Conservation (phyloP, 78 protist species). For the Dictyostelium capitatum region DNA sequence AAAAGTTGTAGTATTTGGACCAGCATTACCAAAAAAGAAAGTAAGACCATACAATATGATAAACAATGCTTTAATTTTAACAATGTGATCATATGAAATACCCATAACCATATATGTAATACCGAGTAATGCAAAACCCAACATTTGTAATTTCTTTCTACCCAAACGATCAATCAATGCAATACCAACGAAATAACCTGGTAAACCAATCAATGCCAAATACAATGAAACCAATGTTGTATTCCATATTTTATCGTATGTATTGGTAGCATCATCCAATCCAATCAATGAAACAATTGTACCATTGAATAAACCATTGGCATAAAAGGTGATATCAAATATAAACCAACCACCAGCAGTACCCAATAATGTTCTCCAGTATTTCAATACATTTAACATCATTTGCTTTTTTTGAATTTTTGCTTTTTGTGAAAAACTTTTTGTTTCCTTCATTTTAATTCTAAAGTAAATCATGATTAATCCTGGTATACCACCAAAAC, state of each 20-base stretch:
- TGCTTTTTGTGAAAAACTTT: background rate
- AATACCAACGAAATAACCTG: conserved; percentile 85
- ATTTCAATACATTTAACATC: conserved; percentile 10
- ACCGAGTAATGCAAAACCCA: conserved; percentile 67
- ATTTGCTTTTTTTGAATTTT: conserved; percentile 22
- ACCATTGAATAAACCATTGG: conserved; percentile 81
- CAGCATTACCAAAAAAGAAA: conserved; percentile 93
- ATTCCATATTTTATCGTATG: conserved; percentile 38
- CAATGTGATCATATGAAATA: conserved; percentile 5
- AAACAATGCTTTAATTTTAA: conserved; percentile 53
- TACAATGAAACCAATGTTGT: conserved; percentile 16
- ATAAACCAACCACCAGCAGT: conserved; percentile 92
- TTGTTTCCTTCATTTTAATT: conserved; percentile 70
- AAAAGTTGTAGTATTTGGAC: conserved; percentile 95
- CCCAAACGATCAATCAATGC: conserved; percentile 64
- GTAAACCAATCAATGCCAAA: conserved; percentile 67
- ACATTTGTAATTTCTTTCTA: conserved; percentile 71
- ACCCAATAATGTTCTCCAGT: conserved; percentile 78
- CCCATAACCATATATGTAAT: conserved; percentile 74
- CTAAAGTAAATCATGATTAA: conserved; percentile 72
- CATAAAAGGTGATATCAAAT: conserved; percentile 90
- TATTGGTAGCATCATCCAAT: conserved; percentile 35
- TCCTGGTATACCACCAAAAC: conserved; percentile 79
- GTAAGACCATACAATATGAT: conserved; percentile 88
- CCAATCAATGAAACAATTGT: conserved; percentile 53